Evolutionary conservation across 805 yeast genomes (phyloP).

Genomic region (Peterozyma xylosa): DNA sequence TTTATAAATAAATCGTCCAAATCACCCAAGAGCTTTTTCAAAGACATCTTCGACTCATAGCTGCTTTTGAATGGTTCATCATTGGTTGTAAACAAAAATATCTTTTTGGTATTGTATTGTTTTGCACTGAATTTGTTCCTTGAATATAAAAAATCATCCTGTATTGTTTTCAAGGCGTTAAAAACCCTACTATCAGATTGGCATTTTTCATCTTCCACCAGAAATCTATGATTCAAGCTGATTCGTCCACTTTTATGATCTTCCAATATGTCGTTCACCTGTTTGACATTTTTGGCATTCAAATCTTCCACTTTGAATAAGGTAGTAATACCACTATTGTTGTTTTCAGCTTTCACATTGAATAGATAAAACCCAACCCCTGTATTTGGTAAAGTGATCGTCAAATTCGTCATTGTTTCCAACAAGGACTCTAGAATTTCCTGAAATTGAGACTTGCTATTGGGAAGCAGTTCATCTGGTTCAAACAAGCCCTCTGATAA

Average conservation of each 20-base stretch:
- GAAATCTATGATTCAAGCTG: slow-evolving; percentile 19
- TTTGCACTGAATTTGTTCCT: slow-evolving; percentile 24
- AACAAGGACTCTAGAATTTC: slow-evolving; percentile 51
- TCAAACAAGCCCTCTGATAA: slow-evolving; percentile 39
- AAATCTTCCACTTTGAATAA: slow-evolving; percentile 48
- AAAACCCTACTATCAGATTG: slow-evolving; percentile 27
- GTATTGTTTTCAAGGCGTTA: slow-evolving; percentile 39
- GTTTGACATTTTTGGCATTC: slow-evolving; percentile 50
- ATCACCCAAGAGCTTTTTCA: slow-evolving; percentile 55
- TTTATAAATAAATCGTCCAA: slow-evolving; percentile 44
- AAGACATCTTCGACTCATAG: slow-evolving; percentile 31
- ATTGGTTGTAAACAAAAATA: slow-evolving; percentile 69
- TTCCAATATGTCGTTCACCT: slow-evolving; percentile 39
- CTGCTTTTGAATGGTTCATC: slow-evolving; percentile 52
- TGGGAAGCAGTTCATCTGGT: slow-evolving; percentile 24
- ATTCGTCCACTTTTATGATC: slow-evolving; percentile 25
- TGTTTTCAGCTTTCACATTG: slow-evolving; percentile 31
- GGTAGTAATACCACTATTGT: slow-evolving; percentile 36
- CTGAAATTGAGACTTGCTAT: slow-evolving; percentile 30
- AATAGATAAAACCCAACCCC: slow-evolving; percentile 70
- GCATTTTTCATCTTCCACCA: slow-evolving; percentile 14
- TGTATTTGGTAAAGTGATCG: slow-evolving; percentile 57
- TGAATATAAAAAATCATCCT: slow-evolving; percentile 44
- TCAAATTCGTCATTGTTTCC: slow-evolving; percentile 58
- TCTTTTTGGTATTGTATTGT: slow-evolving; percentile 45